These are phyloP conservation scores for Mucuna pruriens DNA, from an alignment of 306 rosid genomes.

Conservation along the genomic window DNA sequence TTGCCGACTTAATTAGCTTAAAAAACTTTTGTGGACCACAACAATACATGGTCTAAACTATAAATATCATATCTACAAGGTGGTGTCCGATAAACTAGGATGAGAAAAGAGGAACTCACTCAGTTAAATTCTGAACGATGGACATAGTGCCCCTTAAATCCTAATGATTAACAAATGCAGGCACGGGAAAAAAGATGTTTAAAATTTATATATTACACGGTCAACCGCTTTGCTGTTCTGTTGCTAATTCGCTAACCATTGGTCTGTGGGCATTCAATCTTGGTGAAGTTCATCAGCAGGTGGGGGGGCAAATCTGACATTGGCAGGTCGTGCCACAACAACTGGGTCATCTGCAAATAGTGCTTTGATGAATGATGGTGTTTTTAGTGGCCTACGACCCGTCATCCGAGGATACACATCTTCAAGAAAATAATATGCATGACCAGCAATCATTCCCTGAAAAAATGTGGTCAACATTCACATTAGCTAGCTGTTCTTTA, in stretches of 20 bases:
- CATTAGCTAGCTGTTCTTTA: conserved; percentile 7
- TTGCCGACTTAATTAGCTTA: not conserved
- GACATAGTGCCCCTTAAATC: conserved; percentile 29
- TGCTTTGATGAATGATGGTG: conserved; percentile 90
- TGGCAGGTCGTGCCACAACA: conserved; percentile 76
- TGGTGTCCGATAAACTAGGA: not conserved
- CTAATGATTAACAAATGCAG: conserved; percentile 47
- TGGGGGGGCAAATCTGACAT: conserved; percentile 87
- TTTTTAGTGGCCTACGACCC: conserved; percentile 78
- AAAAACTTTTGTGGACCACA: not conserved
- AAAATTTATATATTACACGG: conserved; percentile 61
- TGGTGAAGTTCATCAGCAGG: conserved; percentile 68
- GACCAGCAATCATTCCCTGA: conserved; percentile 99
- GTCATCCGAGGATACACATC: conserved; percentile 96
- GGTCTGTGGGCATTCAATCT: conserved; percentile 45
- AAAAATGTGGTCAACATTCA: conserved; percentile 24
- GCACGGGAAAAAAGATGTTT: conserved; percentile 35
- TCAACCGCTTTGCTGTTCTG: conserved; percentile 33
- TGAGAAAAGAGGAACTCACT: conserved; percentile 19
- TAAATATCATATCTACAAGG: conserved; percentile 38
- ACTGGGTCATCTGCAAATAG: conserved; percentile 87
- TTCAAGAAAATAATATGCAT: conserved; percentile 94
- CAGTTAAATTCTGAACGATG: conserved; percentile 23
- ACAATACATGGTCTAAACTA: too few species aligned
- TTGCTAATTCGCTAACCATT: not conserved